phyloP scores from a whole-genome alignment of 441 rosid species.

The Aleurites moluccanus region DNA sequence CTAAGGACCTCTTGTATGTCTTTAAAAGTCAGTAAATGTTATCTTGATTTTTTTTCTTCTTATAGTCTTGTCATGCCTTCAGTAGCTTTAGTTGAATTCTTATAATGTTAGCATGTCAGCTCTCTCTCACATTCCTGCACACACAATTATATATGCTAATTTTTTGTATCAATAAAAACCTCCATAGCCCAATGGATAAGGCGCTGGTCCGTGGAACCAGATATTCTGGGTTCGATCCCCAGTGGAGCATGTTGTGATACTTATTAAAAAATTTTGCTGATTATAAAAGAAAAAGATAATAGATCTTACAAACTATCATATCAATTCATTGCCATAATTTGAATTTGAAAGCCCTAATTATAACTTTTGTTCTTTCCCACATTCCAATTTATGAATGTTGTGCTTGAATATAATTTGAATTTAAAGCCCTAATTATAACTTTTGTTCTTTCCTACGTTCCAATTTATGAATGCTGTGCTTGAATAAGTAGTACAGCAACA shows the following conservation, averaged over 20 bases:
- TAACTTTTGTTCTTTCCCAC: not conserved
- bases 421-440: not conserved
- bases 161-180: not conserved
- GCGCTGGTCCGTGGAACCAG: constrained; percentile 99
- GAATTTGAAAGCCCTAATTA: not conserved
- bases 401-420: not conserved
- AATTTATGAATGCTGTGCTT: not conserved
- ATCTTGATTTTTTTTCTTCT: not conserved
- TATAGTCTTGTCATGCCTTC: not conserved
- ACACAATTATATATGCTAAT: not conserved
- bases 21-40: not conserved
- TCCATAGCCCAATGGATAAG: constrained; percentile 70
- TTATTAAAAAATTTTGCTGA: not conserved
- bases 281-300: not conserved
- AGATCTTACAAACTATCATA: not conserved
- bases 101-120: not conserved
- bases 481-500: not conserved
- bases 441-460: not conserved
- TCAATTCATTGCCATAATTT: not conserved
- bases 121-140: not conserved
- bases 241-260: constrained; percentile 46
- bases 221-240: constrained; percentile 98
- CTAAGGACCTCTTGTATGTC: not conserved
- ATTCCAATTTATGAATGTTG: not conserved
- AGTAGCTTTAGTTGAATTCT: not conserved